Evolutionary conservation across 2,329 filamentous ascomycete genomes (phyloP), one percentile per base, ranked within the genome.

Genomic region (Cytospora piceae): DNA sequence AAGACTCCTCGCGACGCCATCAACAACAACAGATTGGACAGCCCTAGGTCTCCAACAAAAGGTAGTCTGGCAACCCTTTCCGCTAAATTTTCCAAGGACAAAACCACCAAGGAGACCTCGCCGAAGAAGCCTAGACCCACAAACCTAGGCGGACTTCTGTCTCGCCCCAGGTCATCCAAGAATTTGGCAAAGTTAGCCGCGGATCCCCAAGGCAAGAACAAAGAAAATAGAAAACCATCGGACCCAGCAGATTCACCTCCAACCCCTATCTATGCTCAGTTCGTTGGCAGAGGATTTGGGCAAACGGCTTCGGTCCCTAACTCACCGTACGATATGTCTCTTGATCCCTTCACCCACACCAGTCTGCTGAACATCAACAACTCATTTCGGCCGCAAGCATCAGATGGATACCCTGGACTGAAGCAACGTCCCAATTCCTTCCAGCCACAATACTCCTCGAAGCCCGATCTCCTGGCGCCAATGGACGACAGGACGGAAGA

Each of bases 221-320:
- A 96, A 77, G 93, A 97, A 77, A 97, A 97, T 75, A 85, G 83
- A 62, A 89, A 85, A 37, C 92, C 91, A 4, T 80, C 82, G 0
- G 78, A 80, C 65, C 81, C 80, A 6, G 66, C 61, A 42, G 69
- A 65, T 46, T 65, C 67, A 5, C 69, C 77, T 12, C 82, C 85
- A 22, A 87, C 90, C 2, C 93, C 94, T 29, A 93, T 94, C 64
- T 97, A 92, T 82, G 87, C 91, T 17, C 90, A 95, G 72, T 95
- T 94, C 74, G 78, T 80, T 55, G 81, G 76, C 68, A 75, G 75
- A 71, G 66, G 74, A 70, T 70, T 75, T 72, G 65, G 75, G 71
- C 64, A 71, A 71, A 64, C 70, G 70, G 54, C 69, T 67, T 61
- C 69, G 63, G 22, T 29, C 32, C 64, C 66, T 63, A 67, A 51